phyloP scores from a whole-genome alignment of 352 stramenopile species.

The Phytophthora hybrid region DNA sequence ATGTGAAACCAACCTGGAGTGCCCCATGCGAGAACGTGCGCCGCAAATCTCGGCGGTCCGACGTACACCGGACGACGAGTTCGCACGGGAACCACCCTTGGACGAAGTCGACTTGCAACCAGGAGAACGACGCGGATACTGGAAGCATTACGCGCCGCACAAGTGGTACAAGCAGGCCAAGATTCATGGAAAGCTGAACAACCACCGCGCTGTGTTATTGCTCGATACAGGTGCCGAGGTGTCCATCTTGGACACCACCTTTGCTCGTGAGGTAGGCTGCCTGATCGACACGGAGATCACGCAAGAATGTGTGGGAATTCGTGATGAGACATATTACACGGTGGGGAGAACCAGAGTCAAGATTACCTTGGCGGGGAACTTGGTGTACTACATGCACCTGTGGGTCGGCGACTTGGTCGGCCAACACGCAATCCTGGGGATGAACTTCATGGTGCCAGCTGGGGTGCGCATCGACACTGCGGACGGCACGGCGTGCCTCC shows the following conservation, averaged over 20 bases:
- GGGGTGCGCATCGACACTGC: too few relatives aligned
- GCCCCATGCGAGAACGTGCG: background rate
- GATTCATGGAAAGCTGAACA: conserved; percentile 17
- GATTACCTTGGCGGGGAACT: background rate
- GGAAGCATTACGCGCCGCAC: conserved; percentile 19
- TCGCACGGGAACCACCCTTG: too few relatives aligned
- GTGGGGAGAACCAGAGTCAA: too few relatives aligned
- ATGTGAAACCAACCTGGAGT: too few relatives aligned
- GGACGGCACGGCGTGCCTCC: too few relatives aligned
- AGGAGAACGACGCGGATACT: conserved; percentile 35
- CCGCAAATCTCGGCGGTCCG: too few relatives aligned
- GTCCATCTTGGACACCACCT: conserved; percentile 26
- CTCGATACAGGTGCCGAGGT: conserved; percentile 34
- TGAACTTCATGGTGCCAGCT: too few relatives aligned
- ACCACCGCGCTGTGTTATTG: conserved; percentile 21
- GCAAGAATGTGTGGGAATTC: too few relatives aligned
- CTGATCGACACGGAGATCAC: conserved; percentile 10
- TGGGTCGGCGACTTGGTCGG: conserved; percentile 21
- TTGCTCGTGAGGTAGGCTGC: conserved; percentile 3
- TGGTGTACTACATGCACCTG: conserved; percentile 15
- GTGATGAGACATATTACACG: too few relatives aligned
- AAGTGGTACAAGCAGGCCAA: conserved; percentile 40
- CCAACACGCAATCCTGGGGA: background rate
- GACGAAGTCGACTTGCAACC: conserved; percentile 12
- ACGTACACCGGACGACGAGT: background rate